phyloP scores from a whole-genome alignment of 2,329 filamentous ascomycete genomes.

The Diaporthe capsici region DNA sequence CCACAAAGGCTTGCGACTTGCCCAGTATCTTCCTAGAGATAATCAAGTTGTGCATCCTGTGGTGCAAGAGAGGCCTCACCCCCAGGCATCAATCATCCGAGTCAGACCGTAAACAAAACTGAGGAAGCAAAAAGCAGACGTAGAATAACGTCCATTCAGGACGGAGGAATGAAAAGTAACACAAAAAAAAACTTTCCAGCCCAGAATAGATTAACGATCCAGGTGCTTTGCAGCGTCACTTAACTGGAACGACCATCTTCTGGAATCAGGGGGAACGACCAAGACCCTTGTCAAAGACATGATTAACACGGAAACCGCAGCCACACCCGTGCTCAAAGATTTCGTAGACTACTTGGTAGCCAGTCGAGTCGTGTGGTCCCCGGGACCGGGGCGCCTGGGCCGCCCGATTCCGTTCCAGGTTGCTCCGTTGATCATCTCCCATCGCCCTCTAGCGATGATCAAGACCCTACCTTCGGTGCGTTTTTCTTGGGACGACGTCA shows the following conservation, averaged over 20 bases:
- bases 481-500: background rate
- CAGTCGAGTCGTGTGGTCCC: conserved; percentile 7
- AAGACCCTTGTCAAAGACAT: conserved; percentile 1
- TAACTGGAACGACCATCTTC: background rate
- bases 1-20: background rate
- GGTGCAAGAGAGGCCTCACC: background rate
- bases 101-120: background rate
- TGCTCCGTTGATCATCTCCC: background rate
- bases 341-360: background rate
- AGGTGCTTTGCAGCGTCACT: background rate
- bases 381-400: conserved; percentile 5
- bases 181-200: background rate
- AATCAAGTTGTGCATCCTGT: background rate
- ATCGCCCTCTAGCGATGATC: background rate
- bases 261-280: conserved; percentile 6
- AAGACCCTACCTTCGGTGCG: background rate
- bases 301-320: conserved; percentile 14
- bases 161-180: conserved; percentile 15
- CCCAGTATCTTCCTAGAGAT: background rate
- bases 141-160: background rate
- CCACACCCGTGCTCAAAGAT: conserved; percentile 10
- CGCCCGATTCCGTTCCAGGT: conserved; percentile 1
- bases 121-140: background rate
- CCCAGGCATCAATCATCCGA: background rate
- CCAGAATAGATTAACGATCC: conserved; percentile 13